phyloP scores from a whole-genome alignment of 2,329 filamentous ascomycete genomes.

The Trichophyton benhamiae region DNA sequence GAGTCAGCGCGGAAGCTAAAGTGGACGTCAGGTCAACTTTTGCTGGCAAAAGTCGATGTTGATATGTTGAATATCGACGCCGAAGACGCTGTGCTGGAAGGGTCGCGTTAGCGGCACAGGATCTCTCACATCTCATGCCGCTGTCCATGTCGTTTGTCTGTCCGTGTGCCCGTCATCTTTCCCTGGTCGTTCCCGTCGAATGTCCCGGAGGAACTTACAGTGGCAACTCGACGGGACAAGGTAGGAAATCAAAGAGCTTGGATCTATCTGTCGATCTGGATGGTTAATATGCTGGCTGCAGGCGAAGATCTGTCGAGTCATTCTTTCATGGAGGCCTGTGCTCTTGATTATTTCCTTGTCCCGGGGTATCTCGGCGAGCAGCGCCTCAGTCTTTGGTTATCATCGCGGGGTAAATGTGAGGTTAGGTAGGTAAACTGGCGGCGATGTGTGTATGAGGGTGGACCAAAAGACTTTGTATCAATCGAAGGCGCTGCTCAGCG shows the following conservation, averaged over 20 bases:
- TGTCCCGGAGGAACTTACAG: not conserved
- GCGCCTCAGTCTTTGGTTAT: not conserved
- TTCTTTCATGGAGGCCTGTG: not conserved
- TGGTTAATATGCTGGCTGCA: not conserved
- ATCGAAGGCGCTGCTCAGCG: not conserved
- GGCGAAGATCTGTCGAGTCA: not conserved
- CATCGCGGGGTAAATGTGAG: not conserved
- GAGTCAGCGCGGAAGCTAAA: not conserved
- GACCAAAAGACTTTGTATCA: not conserved
- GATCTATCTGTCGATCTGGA: not conserved
- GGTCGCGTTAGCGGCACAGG: not conserved
- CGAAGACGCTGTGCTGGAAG: not conserved
- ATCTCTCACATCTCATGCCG: not conserved
- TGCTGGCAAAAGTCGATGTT: not conserved
- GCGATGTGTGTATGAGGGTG: not conserved
- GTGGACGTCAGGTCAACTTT: not conserved
- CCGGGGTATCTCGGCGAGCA: not conserved
- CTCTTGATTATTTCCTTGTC: not conserved
- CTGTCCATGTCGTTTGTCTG: not conserved
- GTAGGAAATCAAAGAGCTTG: not conserved
- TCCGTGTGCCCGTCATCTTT: not conserved
- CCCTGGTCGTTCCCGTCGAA: not conserved
- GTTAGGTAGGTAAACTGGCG: not conserved
- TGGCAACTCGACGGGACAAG: not conserved
- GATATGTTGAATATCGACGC: slow-evolving; percentile 1